Percentiles rank a stretch among this genome's conserved stretches.
phyloP scores from a whole-genome alignment of 208 protist genomes.

The Wallacemonas collosoma region DNA sequence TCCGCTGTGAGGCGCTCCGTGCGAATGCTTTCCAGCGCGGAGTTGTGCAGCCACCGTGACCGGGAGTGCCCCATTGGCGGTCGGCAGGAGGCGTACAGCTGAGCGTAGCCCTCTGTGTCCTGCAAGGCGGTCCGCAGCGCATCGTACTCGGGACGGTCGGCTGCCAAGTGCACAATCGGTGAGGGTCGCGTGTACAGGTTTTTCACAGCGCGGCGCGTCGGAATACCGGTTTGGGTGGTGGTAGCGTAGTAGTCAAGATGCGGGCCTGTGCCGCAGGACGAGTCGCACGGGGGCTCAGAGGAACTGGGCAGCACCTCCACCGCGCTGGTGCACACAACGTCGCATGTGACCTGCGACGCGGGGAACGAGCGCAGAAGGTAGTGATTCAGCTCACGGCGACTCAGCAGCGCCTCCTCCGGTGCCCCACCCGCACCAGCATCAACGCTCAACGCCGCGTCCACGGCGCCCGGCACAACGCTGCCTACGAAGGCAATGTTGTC shows the following conservation, averaged over 20 bases:
- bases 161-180: slow-evolving; percentile 20
- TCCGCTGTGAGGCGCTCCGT: neutral
- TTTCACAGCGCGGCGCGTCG: slow-evolving; percentile 19
- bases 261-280: slow-evolving; percentile 9
- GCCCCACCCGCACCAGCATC: neutral
- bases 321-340: neutral
- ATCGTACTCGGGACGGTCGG: neutral
- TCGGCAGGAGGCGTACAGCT: neutral
- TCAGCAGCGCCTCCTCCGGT: neutral
- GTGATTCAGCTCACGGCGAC: slow-evolving; percentile 8
- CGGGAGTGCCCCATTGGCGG: neutral
- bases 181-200: slow-evolving; percentile 49
- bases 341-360: neutral
- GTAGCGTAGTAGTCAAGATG: slow-evolving; percentile 38
- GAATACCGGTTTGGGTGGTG: slow-evolving; percentile 35
- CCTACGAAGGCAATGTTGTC: slow-evolving; percentile 6
- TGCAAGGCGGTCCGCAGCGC: neutral
- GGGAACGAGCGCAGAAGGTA: slow-evolving; percentile 5
- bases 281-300: neutral
- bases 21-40: slow-evolving; percentile 12
- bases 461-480: neutral
- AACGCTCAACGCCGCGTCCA: neutral
- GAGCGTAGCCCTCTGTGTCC: neutral
- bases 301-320: neutral
- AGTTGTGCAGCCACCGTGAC: slow-evolving; percentile 8